A percentile compares a stretch with the other conserved stretches of the same genome.
Conservation (phyloP, 163 green algal species). For the Picocystis sp. region DNA sequence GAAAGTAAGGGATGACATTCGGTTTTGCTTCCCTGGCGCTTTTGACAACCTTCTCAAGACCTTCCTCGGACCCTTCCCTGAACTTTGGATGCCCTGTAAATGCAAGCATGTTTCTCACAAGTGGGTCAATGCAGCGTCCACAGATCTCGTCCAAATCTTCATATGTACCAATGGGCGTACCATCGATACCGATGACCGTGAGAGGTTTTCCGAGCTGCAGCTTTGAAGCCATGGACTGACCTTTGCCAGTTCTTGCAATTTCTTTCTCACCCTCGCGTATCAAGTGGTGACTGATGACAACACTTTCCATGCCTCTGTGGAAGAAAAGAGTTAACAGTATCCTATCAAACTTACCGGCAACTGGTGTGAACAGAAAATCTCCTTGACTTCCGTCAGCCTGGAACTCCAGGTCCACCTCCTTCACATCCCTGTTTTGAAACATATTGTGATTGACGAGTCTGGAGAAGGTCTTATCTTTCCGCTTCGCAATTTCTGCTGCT, state of each 20-base stretch:
- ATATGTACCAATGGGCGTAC: neutral
- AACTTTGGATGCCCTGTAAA: constrained; percentile 6
- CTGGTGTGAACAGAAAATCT: constrained; percentile 2
- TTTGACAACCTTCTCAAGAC: neutral
- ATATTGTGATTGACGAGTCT: constrained; percentile 4
- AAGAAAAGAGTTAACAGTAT: neutral
- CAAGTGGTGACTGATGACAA: neutral
- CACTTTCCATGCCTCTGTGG: neutral
- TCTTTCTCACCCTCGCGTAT: constrained; percentile 2
- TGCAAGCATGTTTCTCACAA: neutral
- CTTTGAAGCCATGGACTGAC: too few relatives aligned
- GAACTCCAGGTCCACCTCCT: neutral
- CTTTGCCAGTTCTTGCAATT: neutral
- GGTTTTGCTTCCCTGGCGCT: neutral
- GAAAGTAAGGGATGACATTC: constrained; percentile 1
- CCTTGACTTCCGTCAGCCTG: neutral
- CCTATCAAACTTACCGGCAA: neutral
- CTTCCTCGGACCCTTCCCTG: neutral
- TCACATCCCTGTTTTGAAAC: constrained; percentile 6
- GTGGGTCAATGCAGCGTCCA: neutral
- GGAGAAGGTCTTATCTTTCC: neutral
- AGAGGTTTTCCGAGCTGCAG: constrained; percentile 1
- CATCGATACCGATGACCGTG: neutral
- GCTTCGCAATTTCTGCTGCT: too few relatives aligned
- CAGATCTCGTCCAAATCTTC: constrained; percentile 5